These are phyloP conservation scores for Fraxinus dipetala DNA, from an alignment of 305 asterid species.

Conservation along the genomic window DNA sequence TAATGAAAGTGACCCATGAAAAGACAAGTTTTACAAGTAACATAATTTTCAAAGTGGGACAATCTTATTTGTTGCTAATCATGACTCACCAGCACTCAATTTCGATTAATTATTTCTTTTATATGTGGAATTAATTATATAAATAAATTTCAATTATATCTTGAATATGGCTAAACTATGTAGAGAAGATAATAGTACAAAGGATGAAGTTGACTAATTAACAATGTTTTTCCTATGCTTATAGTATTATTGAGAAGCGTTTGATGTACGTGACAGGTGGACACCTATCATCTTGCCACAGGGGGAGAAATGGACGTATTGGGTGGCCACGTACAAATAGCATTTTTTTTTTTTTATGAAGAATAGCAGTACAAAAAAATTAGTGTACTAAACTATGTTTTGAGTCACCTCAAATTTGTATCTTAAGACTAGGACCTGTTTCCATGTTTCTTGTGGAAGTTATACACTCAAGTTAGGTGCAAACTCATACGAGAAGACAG, in stretches of 20 bases:
- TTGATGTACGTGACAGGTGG: too few relatives aligned
- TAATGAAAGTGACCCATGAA: neutral
- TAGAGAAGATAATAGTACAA: neutral
- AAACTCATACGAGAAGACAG: neutral
- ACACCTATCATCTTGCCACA: too few relatives aligned
- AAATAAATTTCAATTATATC: neutral
- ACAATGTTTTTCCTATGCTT: neutral
- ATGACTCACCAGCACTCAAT: constrained; percentile 11
- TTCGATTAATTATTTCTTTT: neutral
- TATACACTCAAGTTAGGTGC: neutral
- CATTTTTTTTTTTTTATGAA: too few relatives aligned
- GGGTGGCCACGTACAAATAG: too few relatives aligned
- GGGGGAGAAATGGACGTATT: too few relatives aligned
- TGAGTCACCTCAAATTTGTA: neutral
- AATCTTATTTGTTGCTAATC: neutral
- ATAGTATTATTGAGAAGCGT: neutral
- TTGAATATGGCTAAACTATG: neutral
- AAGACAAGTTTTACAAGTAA: neutral
- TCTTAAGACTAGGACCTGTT: neutral
- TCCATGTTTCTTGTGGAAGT: neutral
- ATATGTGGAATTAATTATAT: neutral
- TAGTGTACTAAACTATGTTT: neutral
- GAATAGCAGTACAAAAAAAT: neutral
- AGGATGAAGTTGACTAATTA: neutral
- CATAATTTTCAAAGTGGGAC: constrained; percentile 22